Evolutionary conservation across 2,329 filamentous ascomycete genomes (phyloP), one percentile per base, ranked within the genome.

Genomic region (Beauveria brongniartii): DNA sequence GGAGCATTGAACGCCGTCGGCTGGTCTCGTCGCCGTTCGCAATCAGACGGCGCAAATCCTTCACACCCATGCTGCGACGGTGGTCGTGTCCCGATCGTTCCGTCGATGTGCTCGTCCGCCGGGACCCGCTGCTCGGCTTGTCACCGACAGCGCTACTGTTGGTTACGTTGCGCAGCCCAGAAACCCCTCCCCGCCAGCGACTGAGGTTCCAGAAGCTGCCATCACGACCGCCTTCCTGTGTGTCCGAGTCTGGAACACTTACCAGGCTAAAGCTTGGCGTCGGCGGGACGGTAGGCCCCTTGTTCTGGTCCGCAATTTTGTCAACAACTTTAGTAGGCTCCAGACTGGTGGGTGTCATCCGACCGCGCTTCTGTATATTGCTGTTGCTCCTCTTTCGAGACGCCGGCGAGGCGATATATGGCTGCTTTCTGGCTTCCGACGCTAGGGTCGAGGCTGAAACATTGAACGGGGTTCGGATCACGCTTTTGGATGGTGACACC

Each of bases 131-230:
- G 63, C 18, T 55, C 63, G 37, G 51, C 55, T 24, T 66, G 63
- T 9, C 64, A 9, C 22, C 65, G 3, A 68, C 65, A 6, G 69
- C 48, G 28, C 62, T 68, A 16, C 67, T 65, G 40, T 63, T 69
- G 1, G 64, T 67, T 16, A 69, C 68, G 57, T 71, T 67, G 59
- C 70, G 71, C 16, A 76, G 66, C 0, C 70, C 69, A 3, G 77
- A 70, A 3, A 79, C 72, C 3, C 67, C 65, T 5, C 75, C 74
- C 55, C 75, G 77, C 83, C 82, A 85, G 24, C 80, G 75, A 41
- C 77, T 78, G 22, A 83, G 68, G 63, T 82, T 85, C 83, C 83
- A 86, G 67, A 86, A 86, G 10, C 78, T 26, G 65, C 73, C 69
- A 8, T 76, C 73, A 2, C 74, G 75, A 3, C 76, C 77, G 4